Evolutionary conservation across 2,329 filamentous ascomycete species (phyloP), one percentile per base, ranked within the genome.

Genomic region (Aspergillus transmontanensis): DNA sequence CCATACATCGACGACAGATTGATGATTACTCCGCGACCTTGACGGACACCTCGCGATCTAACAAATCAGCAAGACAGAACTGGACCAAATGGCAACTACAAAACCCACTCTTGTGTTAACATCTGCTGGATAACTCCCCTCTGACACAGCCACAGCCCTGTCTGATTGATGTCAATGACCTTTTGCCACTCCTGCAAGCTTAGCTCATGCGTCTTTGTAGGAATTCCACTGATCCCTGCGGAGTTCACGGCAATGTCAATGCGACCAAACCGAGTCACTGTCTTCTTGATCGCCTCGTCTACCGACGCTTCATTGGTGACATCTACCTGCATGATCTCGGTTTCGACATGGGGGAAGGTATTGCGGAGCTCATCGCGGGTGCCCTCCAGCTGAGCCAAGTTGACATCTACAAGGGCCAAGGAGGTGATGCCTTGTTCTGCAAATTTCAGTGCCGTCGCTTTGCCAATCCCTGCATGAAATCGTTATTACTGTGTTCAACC

Each of bases 91-190:
- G 32, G 34, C 4, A 6, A 11, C 21, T 12, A 26, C 11, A 7
- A 41, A 5, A 66, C 67, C 26, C 57, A 72, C 71, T 72, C 71
- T 57, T 74, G 72, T 19, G 61, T 65, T 41, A 70, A 12, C 70
- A 72, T 71, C 56, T 73, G 71, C 45, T 66, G 65, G 30, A 75
- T 67, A 71, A 88, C 78, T 46, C 84, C 85, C 57, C 80, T 78
- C 68, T 87, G 83, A 65, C 85, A 87, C 28, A 85, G 75, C 81
- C 84, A 87, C 0, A 88, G 82, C 4, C 86, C 86, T 50, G 82
- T 82, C 26, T 86, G 77, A 64, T 89, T 85, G 53, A 87, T 75
- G 61, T 82, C 79, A 3, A 87, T 67, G 1, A 87, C 78, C 6
- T 78, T 76, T 45, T 81, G 71, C 79, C 85, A 88, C 51, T 85